These are phyloP conservation scores for Ceratocystis ficicola DNA, from an alignment of 2,329 filamentous ascomycete genomes.

Conservation along the genomic window DNA sequence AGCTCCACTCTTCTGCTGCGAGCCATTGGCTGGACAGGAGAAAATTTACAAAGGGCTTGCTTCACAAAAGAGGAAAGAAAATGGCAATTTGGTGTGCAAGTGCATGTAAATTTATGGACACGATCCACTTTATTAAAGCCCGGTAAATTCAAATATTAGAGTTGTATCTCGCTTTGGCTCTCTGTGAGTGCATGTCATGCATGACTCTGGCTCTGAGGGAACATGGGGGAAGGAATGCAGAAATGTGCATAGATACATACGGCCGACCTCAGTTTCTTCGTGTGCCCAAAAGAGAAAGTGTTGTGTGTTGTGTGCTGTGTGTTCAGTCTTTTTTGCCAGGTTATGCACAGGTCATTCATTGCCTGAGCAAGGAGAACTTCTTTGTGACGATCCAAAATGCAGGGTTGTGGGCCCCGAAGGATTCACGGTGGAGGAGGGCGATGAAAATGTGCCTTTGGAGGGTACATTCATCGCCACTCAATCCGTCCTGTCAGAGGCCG, in stretches of 20 bases:
- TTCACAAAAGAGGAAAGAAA: not conserved
- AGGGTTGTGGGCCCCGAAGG: not conserved
- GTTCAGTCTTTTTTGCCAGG: constrained; percentile 5
- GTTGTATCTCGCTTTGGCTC: too few species aligned
- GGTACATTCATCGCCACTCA: constrained; percentile 15
- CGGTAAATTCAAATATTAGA: too few species aligned
- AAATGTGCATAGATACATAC: constrained; percentile 6
- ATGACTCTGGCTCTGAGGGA: too few species aligned
- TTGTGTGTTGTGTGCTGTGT: not conserved
- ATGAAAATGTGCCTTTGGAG: not conserved
- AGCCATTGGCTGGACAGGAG: not conserved
- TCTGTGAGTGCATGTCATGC: too few species aligned
- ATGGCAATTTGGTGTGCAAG: not conserved
- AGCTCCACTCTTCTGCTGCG: too few species aligned
- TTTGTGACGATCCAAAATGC: not conserved
- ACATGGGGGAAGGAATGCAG: not conserved
- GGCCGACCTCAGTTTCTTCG: not conserved
- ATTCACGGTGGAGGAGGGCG: not conserved
- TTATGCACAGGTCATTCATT: not conserved
- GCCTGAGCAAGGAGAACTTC: not conserved
- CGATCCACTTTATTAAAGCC: too few species aligned
- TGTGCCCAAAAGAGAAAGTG: not conserved
- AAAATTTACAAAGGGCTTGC: not conserved
- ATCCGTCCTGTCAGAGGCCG: not conserved
- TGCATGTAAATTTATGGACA: too few species aligned